Percentiles rank a stretch among this genome's conserved stretches.
phyloP scores from a whole-genome alignment of 306 rosid genomes.

The Aeschynomene evenia region DNA sequence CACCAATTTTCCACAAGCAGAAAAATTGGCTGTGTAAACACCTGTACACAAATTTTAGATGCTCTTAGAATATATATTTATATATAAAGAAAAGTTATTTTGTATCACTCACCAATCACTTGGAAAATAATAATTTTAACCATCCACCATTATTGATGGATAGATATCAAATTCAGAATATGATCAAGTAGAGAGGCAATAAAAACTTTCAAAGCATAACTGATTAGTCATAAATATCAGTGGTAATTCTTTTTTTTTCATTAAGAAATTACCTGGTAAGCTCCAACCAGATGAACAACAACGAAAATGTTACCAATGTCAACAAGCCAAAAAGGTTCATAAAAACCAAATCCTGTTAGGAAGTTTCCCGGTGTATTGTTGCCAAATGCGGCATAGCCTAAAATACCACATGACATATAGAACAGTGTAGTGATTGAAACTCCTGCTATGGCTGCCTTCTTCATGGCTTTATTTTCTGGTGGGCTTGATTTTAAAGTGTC shows the following conservation, averaged over 20 bases:
- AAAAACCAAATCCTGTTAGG: conserved; percentile 62
- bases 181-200: too few relatives aligned
- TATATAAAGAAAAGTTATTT: too few relatives aligned
- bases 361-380: conserved; percentile 53
- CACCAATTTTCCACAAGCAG: conserved; percentile 29
- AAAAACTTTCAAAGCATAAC: neutral
- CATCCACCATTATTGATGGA: neutral
- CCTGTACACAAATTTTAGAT: conserved; percentile 9
- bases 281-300: conserved; percentile 47
- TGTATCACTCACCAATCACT: neutral
- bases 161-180: too few relatives aligned
- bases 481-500: conserved; percentile 52
- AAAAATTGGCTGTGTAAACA: conserved; percentile 39
- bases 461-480: conserved; percentile 48
- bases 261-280: conserved; percentile 42
- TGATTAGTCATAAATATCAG: neutral
- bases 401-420: conserved; percentile 40
- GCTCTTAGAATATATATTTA: too few relatives aligned
- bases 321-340: conserved; percentile 51
- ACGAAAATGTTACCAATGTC: conserved; percentile 47
- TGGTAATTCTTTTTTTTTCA: too few relatives aligned
- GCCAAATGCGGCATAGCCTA: conserved; percentile 54
- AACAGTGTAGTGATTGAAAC: conserved; percentile 28
- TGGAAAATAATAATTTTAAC: too few relatives aligned
- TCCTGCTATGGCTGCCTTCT: conserved; percentile 29